A percentile compares a stretch with the other conserved stretches of the same genome.
Conservation (phyloP, 139 green algal genomes). For the Deuterostichococcus epilithicus region DNA sequence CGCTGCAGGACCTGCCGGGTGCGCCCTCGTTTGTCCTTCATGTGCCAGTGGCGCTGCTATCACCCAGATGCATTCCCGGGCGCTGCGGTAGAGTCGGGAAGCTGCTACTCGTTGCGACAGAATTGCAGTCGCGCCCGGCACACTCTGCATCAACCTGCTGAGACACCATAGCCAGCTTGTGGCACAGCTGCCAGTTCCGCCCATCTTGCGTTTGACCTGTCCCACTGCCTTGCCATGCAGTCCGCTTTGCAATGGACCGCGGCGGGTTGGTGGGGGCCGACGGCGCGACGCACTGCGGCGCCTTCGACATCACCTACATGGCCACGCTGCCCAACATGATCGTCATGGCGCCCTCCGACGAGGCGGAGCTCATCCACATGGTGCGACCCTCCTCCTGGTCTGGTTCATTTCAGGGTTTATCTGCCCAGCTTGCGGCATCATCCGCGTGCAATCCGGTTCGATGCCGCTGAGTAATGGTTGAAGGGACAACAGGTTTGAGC, state of each 20-base stretch:
- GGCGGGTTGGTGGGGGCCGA: conserved; percentile 96
- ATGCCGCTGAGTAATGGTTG: too few species aligned
- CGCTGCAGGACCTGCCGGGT: conserved; percentile 94
- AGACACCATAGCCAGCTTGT: too few species aligned
- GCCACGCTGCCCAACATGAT: conserved; percentile 96
- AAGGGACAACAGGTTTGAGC: too few species aligned
- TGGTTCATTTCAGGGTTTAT: too few species aligned
- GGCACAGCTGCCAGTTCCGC: too few species aligned
- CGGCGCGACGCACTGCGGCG: conserved; percentile 91
- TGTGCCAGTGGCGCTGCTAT: neutral
- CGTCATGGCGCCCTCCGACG: conserved; percentile 93
- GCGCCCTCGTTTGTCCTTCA: neutral
- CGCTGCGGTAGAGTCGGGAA: too few species aligned
- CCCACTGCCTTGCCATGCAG: conserved; percentile 26
- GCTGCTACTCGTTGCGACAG: too few species aligned
- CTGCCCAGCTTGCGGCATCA: too few species aligned
- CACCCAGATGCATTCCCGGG: neutral
- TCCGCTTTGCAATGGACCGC: conserved; percentile 98
- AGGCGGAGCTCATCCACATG: conserved; percentile 92
- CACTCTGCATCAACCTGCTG: too few species aligned
- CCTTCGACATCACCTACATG: conserved; percentile 95
- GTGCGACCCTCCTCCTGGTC: neutral
- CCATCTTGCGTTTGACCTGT: conserved; percentile 5
- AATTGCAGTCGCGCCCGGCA: too few species aligned
- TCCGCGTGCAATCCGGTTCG: too few species aligned